Base-by-base conservation (phyloP, 1,139 yeast genomes). In the Nakaseomyces nivariensis region DNA sequence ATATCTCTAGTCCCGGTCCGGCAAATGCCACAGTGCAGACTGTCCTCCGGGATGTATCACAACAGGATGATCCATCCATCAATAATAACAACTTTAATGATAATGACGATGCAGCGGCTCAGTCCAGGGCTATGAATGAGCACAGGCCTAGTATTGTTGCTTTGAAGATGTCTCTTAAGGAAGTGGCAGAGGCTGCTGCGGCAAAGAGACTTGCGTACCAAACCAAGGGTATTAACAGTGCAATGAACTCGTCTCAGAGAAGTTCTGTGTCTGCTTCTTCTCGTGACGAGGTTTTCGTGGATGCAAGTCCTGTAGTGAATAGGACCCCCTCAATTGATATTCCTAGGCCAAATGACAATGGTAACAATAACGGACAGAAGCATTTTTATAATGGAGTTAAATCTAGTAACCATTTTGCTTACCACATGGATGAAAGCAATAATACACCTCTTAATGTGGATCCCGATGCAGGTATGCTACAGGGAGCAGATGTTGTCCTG, bases 1-100 rank as follows among this genome's bases (percentile, higher is more conserved):
- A 51, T 8, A 48, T 57, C 17, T 41, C 53, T 31, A 54, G 54
- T 38, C 61, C 61, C 3, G 62, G 62, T 1, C 63, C 61, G 22
- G 49, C 62, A 2, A 45, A 52, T n/a, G 57, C 64, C 4, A 60
- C 62, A 11, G 64, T 59, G n/a, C 54, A 56, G 25, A 41, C 44
- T n/a, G 25, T 41, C 37, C 57, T 54, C 24, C 55, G 56, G 43
- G 60, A 55, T 13, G 57, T 57, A 4, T 49, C 56, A 11, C 55
- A 59, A 7, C 50, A 47, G 26, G 55, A 52, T 37, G 56, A 53
- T 32, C 13, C 26, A 43, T 10, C 44, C 7, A n/a, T 8, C n/a
- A 5, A 10, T 9, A 24, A 10, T 7, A n/a, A 8, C 22, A 17
- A 17, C 22, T 17, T 17, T 25, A 10, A n/a, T 24, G 24, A 25